Percentiles rank a stretch among this genome's conserved stretches.
Conservation (phyloP, 1,139 yeast genomes). For the Debaryomyces sp. region DNA sequence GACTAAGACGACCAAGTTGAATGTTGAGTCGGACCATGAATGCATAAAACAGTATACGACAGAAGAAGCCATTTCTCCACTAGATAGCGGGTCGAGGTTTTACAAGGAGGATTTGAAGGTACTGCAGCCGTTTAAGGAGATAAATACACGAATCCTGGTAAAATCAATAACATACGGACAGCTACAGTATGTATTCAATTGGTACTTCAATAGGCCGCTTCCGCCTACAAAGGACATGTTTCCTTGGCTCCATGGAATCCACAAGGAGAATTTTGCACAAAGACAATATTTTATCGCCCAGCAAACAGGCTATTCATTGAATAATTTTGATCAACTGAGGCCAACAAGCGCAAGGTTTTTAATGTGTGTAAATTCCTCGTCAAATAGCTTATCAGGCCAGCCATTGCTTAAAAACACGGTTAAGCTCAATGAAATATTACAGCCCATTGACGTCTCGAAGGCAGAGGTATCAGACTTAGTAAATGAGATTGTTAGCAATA, state of each 20-base stretch:
- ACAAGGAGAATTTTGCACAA: conserved; percentile 54
- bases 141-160: conserved; percentile 13
- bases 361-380: conserved; percentile 52
- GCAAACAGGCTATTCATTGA: conserved; percentile 18
- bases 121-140: neutral
- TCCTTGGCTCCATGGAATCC: conserved; percentile 90
- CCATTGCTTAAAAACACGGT: conserved; percentile 62
- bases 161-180: conserved; percentile 31
- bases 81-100: conserved; percentile 26
- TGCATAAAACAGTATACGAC: neutral
- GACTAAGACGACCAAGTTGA: conserved; percentile 41
- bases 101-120: conserved; percentile 13
- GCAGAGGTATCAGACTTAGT: conserved; percentile 33
- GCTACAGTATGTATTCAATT: conserved; percentile 37
- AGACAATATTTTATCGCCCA: conserved; percentile 41
- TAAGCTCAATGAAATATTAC: conserved; percentile 59
- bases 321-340: conserved; percentile 2
- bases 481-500: conserved; percentile 19
- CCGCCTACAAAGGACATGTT: conserved; percentile 74
- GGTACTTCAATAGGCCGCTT: conserved; percentile 55
- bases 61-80: conserved; percentile 21
- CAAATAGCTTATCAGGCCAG: conserved; percentile 2
- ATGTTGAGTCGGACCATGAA: conserved; percentile 17
- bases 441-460: conserved; percentile 44
- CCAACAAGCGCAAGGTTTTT: conserved; percentile 41